Evolutionary conservation across 495 filamentous ascomycete species (phyloP).

Genomic region (Daldinia decipiens): DNA sequence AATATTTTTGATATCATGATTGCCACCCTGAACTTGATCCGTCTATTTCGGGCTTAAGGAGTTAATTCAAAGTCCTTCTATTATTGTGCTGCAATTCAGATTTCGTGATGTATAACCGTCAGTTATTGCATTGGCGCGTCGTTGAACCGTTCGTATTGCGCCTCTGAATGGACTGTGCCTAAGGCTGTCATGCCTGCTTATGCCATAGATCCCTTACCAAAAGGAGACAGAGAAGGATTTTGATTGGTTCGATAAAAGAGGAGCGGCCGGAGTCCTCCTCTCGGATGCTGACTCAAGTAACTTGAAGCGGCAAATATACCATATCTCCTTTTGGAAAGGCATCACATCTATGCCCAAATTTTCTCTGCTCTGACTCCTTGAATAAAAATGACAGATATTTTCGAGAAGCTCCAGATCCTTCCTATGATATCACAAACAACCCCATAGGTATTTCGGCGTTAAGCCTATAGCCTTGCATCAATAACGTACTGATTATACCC

Average conservation of each 20-base stretch:
- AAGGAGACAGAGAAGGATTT: neutral
- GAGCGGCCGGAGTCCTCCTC: neutral
- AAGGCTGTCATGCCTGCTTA: neutral
- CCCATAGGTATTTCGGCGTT: neutral
- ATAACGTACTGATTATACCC: neutral
- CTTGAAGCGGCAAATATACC: neutral
- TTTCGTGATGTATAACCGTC: neutral
- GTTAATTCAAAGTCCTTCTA: neutral
- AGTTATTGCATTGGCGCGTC: neutral
- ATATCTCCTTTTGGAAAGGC: neutral
- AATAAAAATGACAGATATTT: neutral
- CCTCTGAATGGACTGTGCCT: neutral
- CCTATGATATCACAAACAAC: neutral
- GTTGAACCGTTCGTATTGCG: neutral
- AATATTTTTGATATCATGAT: neutral
- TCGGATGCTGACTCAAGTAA: neutral
- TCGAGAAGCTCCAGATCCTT: neutral
- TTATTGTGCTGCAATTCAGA: neutral
- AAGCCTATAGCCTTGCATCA: slow-evolving; percentile 2
- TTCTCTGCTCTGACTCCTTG: neutral
- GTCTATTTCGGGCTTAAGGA: neutral
- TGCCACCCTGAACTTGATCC: neutral
- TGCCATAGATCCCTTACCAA: neutral
- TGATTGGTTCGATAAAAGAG: neutral
- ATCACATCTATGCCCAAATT: neutral